Evolutionary conservation across 306 rosid genomes (phyloP).

Genomic region (Lablab purpureus): DNA sequence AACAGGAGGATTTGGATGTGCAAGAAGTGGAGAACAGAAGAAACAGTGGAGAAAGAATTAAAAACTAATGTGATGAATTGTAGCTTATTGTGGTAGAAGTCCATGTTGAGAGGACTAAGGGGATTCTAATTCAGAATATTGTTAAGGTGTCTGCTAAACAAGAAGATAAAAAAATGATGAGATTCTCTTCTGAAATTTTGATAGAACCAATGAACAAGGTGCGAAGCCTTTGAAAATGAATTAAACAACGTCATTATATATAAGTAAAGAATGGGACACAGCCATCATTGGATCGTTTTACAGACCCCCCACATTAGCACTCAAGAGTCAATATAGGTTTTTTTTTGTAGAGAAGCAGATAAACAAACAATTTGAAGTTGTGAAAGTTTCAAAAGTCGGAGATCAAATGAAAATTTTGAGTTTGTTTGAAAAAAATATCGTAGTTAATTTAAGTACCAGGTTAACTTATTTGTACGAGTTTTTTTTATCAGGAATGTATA

Average conservation of each 20-base stretch:
- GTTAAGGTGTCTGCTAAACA: neutral
- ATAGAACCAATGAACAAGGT: neutral
- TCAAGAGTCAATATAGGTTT: neutral
- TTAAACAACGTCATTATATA: neutral
- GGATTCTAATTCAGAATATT: neutral
- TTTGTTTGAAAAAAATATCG: too few species aligned
- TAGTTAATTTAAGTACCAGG: too few species aligned
- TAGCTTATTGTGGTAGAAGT: too few species aligned
- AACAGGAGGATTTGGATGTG: neutral
- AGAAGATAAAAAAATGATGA: neutral
- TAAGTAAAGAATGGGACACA: neutral
- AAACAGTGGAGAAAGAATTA: neutral
- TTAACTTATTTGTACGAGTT: too few species aligned
- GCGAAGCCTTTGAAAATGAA: neutral
- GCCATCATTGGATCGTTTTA: neutral
- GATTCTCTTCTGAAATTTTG: neutral
- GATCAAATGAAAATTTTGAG: too few species aligned
- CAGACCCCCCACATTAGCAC: too few species aligned
- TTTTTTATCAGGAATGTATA: too few species aligned
- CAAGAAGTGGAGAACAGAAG: neutral
- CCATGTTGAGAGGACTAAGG: neutral
- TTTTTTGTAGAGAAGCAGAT: neutral
- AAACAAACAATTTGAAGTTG: too few species aligned
- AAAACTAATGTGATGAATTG: neutral
- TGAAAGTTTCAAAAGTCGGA: neutral